These are phyloP conservation scores for Pleurotus cornucopiae DNA, from an alignment of 768 basidiomycete genomes.

Conservation along the genomic window DNA sequence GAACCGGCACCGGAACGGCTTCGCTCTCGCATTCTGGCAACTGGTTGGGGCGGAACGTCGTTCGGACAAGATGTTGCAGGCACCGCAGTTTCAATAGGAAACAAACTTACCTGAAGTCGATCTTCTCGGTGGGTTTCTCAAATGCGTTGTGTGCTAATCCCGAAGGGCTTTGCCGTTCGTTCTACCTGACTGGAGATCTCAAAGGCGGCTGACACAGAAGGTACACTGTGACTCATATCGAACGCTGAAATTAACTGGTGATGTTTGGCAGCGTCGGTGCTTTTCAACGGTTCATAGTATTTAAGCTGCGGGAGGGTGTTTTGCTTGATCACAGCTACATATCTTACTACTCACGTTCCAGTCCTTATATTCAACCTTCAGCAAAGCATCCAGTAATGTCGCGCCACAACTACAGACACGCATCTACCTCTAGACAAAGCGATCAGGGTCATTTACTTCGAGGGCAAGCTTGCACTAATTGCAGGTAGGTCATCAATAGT, in stretches of 20 bases:
- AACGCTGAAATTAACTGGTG: not conserved
- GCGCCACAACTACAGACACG: not conserved
- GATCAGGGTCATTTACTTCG: not conserved
- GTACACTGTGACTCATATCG: not conserved
- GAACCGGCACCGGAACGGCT: no score
- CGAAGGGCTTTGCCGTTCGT: no score
- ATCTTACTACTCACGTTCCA: not conserved
- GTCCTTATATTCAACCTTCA: not conserved
- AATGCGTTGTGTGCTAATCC: no score
- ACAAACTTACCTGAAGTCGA: no score
- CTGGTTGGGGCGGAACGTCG: no score
- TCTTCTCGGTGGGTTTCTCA: no score
- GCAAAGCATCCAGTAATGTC: not conserved
- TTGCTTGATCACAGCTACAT: no score
- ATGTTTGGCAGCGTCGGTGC: not conserved
- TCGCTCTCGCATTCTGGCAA: no score
- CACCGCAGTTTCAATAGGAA: no score
- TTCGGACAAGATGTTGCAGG: no score
- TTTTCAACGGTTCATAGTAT: not conserved
- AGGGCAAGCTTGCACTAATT: constrained; percentile 6
- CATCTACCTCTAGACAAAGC: not conserved
- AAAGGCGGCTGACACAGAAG: no score
- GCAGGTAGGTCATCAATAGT: not conserved
- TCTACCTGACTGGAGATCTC: no score
- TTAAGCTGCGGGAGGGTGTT: not conserved